phyloP scores from a whole-genome alignment of 768 basidiomycete genomes.

The Suillus cothurnatus region DNA sequence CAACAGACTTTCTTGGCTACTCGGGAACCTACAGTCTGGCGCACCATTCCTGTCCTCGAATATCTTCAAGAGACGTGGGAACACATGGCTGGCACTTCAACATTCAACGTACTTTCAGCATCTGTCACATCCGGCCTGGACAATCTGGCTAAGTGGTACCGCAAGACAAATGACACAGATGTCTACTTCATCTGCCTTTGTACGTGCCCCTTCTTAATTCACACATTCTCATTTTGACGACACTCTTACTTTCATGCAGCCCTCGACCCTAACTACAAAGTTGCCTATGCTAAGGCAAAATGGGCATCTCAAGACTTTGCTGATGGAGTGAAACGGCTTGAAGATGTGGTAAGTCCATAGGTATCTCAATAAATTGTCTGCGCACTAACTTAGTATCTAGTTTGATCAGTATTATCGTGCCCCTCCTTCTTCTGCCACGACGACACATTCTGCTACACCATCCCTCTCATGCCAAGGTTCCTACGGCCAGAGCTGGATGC shows the following conservation, averaged over 20 bases:
- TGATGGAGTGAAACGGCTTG: background rate
- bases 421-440: background rate
- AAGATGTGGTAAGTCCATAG: constrained; percentile 1
- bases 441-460: background rate
- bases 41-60: constrained; percentile 20
- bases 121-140: constrained; percentile 13
- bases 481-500: background rate
- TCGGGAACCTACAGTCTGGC: constrained; percentile 17
- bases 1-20: constrained; percentile 18
- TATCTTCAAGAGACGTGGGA: constrained; percentile 20
- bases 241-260: constrained; percentile 4
- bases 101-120: constrained; percentile 12
- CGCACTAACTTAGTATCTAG: constrained; percentile 1
- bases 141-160: constrained; percentile 15
- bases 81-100: constrained; percentile 14
- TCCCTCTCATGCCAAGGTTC: background rate
- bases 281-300: constrained; percentile 4
- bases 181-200: constrained; percentile 4
- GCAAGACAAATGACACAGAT: constrained; percentile 12
- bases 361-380: background rate
- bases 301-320: background rate
- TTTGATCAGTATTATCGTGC: background rate
- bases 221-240: background rate
- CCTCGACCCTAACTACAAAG: constrained; percentile 8
- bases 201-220: background rate